These are phyloP conservation scores for Prunus yedoensis DNA, from an alignment of 331 rosid species.

Conservation along the genomic window DNA sequence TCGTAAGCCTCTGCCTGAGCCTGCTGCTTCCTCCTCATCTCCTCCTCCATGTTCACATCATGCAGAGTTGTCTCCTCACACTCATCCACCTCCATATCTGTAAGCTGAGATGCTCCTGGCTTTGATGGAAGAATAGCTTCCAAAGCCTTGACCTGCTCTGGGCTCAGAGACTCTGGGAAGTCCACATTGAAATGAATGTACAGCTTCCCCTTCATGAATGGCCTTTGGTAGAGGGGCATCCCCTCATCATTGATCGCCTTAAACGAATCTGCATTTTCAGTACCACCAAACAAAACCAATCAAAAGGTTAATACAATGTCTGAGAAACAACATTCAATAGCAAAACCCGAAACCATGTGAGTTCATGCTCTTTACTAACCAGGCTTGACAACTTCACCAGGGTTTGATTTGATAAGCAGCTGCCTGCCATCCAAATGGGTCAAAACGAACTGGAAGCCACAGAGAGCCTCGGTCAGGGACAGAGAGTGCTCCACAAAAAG, in stretches of 20 bases:
- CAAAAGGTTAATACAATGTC: not conserved
- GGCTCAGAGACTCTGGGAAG: conserved; percentile 63
- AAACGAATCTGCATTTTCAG: conserved; percentile 47
- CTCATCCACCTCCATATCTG: conserved; percentile 85
- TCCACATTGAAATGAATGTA: conserved; percentile 82
- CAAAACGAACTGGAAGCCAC: conserved; percentile 77
- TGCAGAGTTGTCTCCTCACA: conserved; percentile 88
- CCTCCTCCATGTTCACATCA: conserved; percentile 84
- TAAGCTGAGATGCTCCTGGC: conserved; percentile 42
- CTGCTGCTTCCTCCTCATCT: conserved; percentile 69
- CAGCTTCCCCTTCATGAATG: conserved; percentile 85
- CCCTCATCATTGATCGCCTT: conserved; percentile 88
- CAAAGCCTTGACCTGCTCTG: conserved; percentile 58
- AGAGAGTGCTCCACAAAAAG: conserved; percentile 70
- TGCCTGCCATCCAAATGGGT: conserved; percentile 80
- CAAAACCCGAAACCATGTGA: not conserved
- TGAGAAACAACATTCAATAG: not conserved
- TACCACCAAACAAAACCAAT: not conserved
- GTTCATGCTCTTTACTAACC: conserved; percentile 37
- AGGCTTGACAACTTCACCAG: conserved; percentile 87
- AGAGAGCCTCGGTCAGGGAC: conserved; percentile 69
- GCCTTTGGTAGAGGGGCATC: conserved; percentile 81
- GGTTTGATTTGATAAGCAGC: conserved; percentile 74
- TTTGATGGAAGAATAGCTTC: conserved; percentile 57
- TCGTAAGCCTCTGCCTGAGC: conserved; percentile 69